Evolutionary conservation across 805 yeast species (phyloP), one percentile per base, ranked within the genome.

Genomic region (Saturnispora zaruensis): DNA sequence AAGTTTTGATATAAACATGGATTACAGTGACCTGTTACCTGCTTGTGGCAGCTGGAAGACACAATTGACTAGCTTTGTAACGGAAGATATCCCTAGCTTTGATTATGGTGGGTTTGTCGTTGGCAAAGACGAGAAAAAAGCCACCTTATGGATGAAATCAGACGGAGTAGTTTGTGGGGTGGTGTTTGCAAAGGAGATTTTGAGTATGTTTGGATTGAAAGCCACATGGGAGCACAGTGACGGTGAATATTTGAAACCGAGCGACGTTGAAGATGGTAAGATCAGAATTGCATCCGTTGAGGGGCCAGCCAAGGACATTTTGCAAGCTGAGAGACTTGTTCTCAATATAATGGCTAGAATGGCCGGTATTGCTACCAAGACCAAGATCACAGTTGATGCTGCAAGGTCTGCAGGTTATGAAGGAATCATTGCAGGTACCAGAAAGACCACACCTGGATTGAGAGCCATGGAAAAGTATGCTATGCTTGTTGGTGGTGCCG

Each of bases 371-470:
- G 96, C 97, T 8, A 85, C 96, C 0, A 80, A 80, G 52, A 80
- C 93, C 0, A 66, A 70, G 46, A 66, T 69, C 26, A 76, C 90
- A 3, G 69, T 81, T 47, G 61, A 67, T 5, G 65, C 78, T 51
- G 96, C 96, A 1, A 75, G 81, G 50, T 67, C 75, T 40, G 68
- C 76, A 4, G 93, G 95, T 0, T 91, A 80, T 62, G 69, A 69
- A 3, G 98, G 98, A 0, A 75, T 83, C 23, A 88, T 90, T 63
- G 97, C 98, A 0, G 98, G 97, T 6, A 90, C 98, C 1, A 78
- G 98, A 63, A 90, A 90, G 68, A 91, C 97, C n/a, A 91, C 98
- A 0, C 98, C 98, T 0, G 98, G 98, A 0, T 75, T 90, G 54
- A 78, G 98, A 60, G 72, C 82, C 41, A 68, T 91, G 51, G 98